Percentiles rank a stretch among this genome's conserved stretches.
These are phyloP conservation scores for Pseudocercospora fijiensis DNA, from an alignment of 2,329 filamentous ascomycete species.

Conservation along the genomic window DNA sequence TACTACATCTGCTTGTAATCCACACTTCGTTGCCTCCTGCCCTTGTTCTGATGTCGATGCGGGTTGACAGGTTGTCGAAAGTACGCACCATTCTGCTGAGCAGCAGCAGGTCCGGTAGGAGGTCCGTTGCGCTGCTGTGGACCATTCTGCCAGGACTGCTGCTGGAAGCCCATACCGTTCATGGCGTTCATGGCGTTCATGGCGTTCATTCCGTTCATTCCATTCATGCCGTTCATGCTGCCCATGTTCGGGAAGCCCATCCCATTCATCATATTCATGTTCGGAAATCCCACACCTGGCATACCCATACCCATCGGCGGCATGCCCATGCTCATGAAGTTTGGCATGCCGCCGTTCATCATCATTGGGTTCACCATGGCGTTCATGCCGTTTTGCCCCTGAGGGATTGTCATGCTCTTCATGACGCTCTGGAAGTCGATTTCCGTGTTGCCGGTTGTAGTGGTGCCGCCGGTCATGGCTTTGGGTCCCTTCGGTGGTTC, in stretches of 20 bases:
- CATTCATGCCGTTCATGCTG: too few relatives aligned
- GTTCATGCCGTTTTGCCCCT: constrained; percentile 34
- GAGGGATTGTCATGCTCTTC: constrained; percentile 43
- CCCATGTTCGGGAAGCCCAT: constrained; percentile 29
- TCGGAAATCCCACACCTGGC: constrained; percentile 28
- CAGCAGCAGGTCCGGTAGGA: constrained; percentile 23
- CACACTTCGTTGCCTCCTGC: constrained; percentile 76
- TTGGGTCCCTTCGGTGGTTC: constrained; percentile 33
- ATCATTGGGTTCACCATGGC: constrained; percentile 35
- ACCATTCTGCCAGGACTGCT: constrained; percentile 37
- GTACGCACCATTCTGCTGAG: constrained; percentile 80
- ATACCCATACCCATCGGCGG: constrained; percentile 20
- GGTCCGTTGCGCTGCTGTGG: constrained; percentile 27
- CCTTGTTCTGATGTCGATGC: constrained; percentile 79
- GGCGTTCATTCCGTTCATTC: constrained; percentile 41
- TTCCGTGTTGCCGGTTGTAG: constrained; percentile 32
- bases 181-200: constrained; percentile 37
- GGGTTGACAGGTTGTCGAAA: constrained; percentile 95
- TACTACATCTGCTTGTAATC: constrained; percentile 79
- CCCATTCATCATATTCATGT: too few relatives aligned
- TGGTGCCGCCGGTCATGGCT: constrained; percentile 24
- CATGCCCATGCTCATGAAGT: constrained; percentile 16
- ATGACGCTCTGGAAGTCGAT: constrained; percentile 48
- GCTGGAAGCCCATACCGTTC: constrained; percentile 30
- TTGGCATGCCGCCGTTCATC: constrained; percentile 24